Evolutionary conservation across 2,329 filamentous ascomycete species (phyloP).

Genomic region (Calonectria leucothoes): DNA sequence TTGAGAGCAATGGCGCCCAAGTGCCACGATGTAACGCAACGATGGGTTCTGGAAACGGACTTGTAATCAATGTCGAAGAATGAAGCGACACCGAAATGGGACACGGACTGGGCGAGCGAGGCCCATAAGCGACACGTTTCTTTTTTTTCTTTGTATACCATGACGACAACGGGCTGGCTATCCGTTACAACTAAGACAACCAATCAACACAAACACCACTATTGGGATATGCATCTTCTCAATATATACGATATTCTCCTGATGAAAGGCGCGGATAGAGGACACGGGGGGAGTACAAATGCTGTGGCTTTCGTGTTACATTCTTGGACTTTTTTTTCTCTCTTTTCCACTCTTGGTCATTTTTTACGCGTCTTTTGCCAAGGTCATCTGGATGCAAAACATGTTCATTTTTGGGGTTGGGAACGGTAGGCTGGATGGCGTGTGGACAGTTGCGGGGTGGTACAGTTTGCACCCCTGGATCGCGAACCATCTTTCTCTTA

Average conservation of each 20-base stretch:
- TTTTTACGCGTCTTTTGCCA: slow-evolving; percentile 11
- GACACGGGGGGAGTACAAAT: slow-evolving; percentile 42
- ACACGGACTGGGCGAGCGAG: slow-evolving; percentile 11
- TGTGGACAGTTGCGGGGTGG: slow-evolving; percentile 3
- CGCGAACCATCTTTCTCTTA: neutral
- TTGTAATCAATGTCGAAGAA: slow-evolving; percentile 7
- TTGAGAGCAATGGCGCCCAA: slow-evolving; percentile 9
- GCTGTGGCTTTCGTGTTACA: slow-evolving; percentile 23
- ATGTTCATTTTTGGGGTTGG: slow-evolving; percentile 3
- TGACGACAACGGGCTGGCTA: slow-evolving; percentile 38
- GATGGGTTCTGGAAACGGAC: neutral
- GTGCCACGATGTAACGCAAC: slow-evolving; percentile 11
- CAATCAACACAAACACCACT: slow-evolving; percentile 19
- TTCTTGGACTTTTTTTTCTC: neutral
- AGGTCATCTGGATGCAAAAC: slow-evolving; percentile 13
- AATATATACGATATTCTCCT: slow-evolving; percentile 34
- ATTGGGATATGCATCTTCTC: slow-evolving; percentile 35
- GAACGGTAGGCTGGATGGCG: slow-evolving; percentile 6
- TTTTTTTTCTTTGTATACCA: slow-evolving; percentile 42
- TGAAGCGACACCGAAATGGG: slow-evolving; percentile 9
- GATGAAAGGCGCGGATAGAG: slow-evolving; percentile 42
- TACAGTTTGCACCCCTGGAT: neutral
- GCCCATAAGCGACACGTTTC: slow-evolving; percentile 18
- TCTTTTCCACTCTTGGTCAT: slow-evolving; percentile 10
- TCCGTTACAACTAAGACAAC: slow-evolving; percentile 21